Evolutionary conservation across 1,284 basidiomycete genomes (phyloP), one percentile per base, ranked within the genome.

Genomic region (Rhodotorula sp.): DNA sequence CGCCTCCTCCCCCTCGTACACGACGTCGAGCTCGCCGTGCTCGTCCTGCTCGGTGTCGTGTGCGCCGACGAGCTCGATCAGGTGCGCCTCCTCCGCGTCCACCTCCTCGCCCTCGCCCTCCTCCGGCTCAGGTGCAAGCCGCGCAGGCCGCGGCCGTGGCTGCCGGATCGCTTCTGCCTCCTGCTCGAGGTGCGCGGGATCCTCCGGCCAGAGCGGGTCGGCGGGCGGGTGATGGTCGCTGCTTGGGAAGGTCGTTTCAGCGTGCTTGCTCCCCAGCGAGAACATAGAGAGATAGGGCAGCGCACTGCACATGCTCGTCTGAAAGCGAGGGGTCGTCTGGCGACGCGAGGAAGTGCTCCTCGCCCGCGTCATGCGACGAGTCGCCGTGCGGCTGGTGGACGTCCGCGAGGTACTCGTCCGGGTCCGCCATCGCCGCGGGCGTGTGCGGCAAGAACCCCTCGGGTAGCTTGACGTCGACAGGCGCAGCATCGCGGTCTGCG

Each of bases 1-100:
- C 3, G 32, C 54, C 10, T 57, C 58, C 29, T 54, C 51, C 6
- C 51, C 58, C 21, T 69, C 67, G 19, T 32, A 32, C 27, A 17
- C 29, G 2, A 50, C 34, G 32, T 36, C 57, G 3, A n/a, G 50
- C 51, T 41, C 34, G 44, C 55, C 39, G 46, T 48, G 39, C 36
- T 53, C n/a, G 29, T 29, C 37, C 32, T n/a, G 39, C 15, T 37
- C 39, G 25, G 29, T 81, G 36, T 87, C 85, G 75, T 25, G 36
- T 10, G 32, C 22, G 3, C 50, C 61, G 19, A 29, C 60, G 8
- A 29, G 34, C 25, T 21, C 55, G 19, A 53, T 48, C 2, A 34
- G 34, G 34, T 17, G 17, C 21, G 25, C 34, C 15, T 56, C 54
- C 17, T 34, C 44, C 5, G 39, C 61, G 13, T 57, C 54, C 5